Base-by-base conservation (phyloP, 257 asterid species). In the Lycium ferocissimum region DNA sequence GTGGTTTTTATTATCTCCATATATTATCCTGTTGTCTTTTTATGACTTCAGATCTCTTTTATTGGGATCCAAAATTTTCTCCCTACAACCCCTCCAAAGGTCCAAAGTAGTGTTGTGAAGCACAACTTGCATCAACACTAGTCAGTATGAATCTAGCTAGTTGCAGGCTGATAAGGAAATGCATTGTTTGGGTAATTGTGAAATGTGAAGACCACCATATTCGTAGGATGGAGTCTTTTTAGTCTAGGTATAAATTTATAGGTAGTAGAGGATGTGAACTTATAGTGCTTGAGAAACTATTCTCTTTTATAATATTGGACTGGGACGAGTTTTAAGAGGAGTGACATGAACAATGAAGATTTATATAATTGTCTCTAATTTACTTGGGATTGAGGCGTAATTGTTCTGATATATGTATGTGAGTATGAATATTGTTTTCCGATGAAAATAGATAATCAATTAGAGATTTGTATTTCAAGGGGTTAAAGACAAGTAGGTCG, bases 101-200 rank as follows among this genome's bases (percentile, higher is more conserved):
- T 26, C 33, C 33, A 8, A 69, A 76, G 65, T 53, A 53, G 22
- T 26, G 37, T 51, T 51, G 63, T 76, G 43, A 14, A 76, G 63
- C 14, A 76, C 82, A 76, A 26, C 82, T 51, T 76, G 82, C 65
- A 76, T 76, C 47, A 49, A 51, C 82, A 51, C 82, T 51, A 76
- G 82, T 76, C 82, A 76, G 53, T 76, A 53, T 76, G 62, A 76
- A 49, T 51, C 82, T 49, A 51, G 14, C 82, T 22, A 51, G 14
- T 76, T 51, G 63, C 63, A 49, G 14, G 15, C 10, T 51, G 47
- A 76, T 51, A 51, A 76, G 2, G 81, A 49, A 49, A 75, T 75
- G 26, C 47, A 76, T 53, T 53, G 47, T 76, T 76, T 51, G 20
- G 59, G 61, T 73, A 20, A 73, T 47, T 45, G n/a, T 66, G 15